Conservation (phyloP, 352 stramenopile species). For the Phytopythium cucurbitacearum region DNA sequence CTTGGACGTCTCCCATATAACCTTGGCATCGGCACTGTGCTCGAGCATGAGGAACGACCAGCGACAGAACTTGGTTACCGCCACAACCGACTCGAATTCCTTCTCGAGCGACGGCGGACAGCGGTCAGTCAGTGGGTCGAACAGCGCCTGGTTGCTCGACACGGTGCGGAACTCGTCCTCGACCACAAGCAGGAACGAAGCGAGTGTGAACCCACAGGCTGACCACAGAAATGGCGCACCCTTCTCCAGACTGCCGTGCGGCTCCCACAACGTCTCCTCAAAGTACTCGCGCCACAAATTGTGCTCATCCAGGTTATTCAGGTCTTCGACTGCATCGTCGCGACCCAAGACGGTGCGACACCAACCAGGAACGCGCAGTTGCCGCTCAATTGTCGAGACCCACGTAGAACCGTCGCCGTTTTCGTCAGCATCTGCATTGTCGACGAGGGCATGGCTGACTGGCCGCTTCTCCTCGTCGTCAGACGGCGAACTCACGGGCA, state of each 20-base stretch:
- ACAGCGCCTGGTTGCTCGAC: conserved; percentile 13
- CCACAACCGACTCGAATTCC: conserved; percentile 68
- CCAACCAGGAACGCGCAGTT: conserved; percentile 62
- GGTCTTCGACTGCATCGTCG: conserved; percentile 39
- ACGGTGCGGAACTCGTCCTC: conserved; percentile 47
- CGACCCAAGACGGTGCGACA: conserved; percentile 66
- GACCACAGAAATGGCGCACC: conserved; percentile 83
- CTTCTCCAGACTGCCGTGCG: conserved; percentile 83
- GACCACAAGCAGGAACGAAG: conserved; percentile 65
- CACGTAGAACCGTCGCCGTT: conserved; percentile 26
- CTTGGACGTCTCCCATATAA: conserved; percentile 87
- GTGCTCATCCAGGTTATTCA: conserved; percentile 52
- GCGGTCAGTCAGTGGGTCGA: conserved; percentile 49
- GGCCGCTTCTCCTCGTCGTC: conserved; percentile 15
- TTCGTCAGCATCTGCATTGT: conserved; percentile 4
- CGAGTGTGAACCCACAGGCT: conserved; percentile 74
- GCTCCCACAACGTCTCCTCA: conserved; percentile 84
- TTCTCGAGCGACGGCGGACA: conserved; percentile 77
- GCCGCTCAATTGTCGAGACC: conserved; percentile 56
- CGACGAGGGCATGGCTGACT: not conserved
- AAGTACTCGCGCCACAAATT: conserved; percentile 86
- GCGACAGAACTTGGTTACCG: conserved; percentile 81
- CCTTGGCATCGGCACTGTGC: conserved; percentile 80
- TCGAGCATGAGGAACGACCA: conserved; percentile 87
- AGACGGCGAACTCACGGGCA: conserved; percentile 21